These are phyloP conservation scores for Nothomitra cinnamomea DNA, from an alignment of 2,329 filamentous ascomycete genomes.

Conservation along the genomic window DNA sequence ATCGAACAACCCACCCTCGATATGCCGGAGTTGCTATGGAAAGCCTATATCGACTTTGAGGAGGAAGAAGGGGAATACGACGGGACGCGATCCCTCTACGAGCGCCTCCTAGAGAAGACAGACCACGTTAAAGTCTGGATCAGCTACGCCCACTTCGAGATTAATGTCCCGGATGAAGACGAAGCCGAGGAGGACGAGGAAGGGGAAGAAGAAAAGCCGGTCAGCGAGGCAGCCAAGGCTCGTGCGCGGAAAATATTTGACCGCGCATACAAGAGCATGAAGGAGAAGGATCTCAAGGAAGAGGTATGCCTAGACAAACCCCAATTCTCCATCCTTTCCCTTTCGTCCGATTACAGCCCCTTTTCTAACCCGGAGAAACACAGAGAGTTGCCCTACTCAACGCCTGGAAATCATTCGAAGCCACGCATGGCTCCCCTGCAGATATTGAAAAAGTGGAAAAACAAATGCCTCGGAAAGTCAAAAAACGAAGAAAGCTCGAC, in stretches of 20 bases:
- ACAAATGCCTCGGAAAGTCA: slow-evolving; percentile 85
- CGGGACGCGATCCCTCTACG: slow-evolving; percentile 64
- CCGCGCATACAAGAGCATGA: slow-evolving; percentile 72
- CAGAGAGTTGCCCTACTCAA: slow-evolving; percentile 75
- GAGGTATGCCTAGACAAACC: slow-evolving; percentile 34
- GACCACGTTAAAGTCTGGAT: slow-evolving; percentile 99
- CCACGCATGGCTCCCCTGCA: slow-evolving; percentile 56
- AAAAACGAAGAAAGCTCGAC: slow-evolving; percentile 80
- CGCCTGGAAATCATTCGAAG: slow-evolving; percentile 85
- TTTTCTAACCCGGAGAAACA: background rate
- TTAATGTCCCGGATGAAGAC: slow-evolving; percentile 67
- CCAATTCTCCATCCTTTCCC: background rate
- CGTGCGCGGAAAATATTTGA: slow-evolving; percentile 73
- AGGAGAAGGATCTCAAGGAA: slow-evolving; percentile 78
- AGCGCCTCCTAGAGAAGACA: slow-evolving; percentile 84
- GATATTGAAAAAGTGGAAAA: slow-evolving; percentile 73
- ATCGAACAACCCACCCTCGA: slow-evolving; percentile 70
- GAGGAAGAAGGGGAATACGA: slow-evolving; percentile 90
- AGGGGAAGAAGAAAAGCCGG: slow-evolving; percentile 38
- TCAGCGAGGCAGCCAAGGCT: slow-evolving; percentile 69
- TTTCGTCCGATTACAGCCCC: background rate
- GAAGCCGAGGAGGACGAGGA: slow-evolving; percentile 41
- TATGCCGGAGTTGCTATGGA: slow-evolving; percentile 97
- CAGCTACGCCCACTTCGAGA: slow-evolving; percentile 95
- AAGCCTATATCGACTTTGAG: slow-evolving; percentile 96